A percentile compares a stretch with the other conserved stretches of the same genome.
Evolutionary conservation across 1,284 basidiomycete genomes (phyloP).

Genomic region (Fistulina hepatica): DNA sequence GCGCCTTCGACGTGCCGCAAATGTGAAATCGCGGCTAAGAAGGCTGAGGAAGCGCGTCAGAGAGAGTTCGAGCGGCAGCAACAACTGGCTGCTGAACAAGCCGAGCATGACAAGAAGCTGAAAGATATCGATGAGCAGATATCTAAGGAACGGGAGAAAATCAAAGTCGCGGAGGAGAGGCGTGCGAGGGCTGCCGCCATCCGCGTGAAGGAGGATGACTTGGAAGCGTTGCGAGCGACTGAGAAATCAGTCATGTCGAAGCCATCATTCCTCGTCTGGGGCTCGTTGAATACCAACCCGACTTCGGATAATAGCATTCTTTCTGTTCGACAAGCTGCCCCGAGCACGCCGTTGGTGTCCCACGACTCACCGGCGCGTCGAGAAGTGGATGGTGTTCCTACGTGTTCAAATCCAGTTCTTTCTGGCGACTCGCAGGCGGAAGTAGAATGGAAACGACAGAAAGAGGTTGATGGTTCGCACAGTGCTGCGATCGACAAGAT

Average conservation of each 20-base stretch:
- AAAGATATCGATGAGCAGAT: conserved; percentile 26
- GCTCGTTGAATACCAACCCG: no score
- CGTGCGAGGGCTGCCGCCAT: conserved; percentile 21
- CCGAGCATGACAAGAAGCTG: conserved; percentile 21
- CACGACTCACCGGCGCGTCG: no score
- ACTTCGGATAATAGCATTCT: no score
- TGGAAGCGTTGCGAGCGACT: conserved; percentile 14
- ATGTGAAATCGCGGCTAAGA: conserved; percentile 24
- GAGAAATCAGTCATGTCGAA: neutral
- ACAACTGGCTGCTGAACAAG: conserved; percentile 25
- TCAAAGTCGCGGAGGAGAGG: conserved; percentile 19
- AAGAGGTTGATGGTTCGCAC: conserved; percentile 32
- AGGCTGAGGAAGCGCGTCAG: conserved; percentile 21
- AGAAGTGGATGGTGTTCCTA: neutral
- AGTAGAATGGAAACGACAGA: conserved; percentile 39
- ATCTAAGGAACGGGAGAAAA: conserved; percentile 15
- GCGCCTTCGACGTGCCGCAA: conserved; percentile 21
- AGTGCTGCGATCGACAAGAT: conserved; percentile 40
- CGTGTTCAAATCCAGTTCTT: neutral
- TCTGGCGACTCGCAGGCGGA: conserved; percentile 21
- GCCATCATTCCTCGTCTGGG: conserved; percentile 1
- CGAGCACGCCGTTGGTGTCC: no score
- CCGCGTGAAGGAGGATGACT: conserved; percentile 25
- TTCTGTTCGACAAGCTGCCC: no score
- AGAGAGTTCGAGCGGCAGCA: conserved; percentile 22